Conservation (phyloP, 148 eudicot genomes). For the Drosera capensis region DNA sequence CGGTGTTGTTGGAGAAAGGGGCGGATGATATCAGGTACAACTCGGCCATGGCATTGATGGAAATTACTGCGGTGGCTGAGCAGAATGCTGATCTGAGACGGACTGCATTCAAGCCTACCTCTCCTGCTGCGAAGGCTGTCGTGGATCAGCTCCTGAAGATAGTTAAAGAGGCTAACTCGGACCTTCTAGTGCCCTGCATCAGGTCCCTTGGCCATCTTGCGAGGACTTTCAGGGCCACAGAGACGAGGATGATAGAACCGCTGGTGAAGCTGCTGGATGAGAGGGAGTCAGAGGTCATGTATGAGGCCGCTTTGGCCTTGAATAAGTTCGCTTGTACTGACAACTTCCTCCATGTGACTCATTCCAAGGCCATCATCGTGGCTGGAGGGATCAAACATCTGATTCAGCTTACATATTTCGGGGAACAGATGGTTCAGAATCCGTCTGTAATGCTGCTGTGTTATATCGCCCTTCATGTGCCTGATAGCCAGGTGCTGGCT, state of each 20-base stretch:
- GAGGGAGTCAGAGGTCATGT: constrained; percentile 34
- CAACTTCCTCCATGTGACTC: constrained; percentile 40
- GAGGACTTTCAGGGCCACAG: constrained; percentile 62
- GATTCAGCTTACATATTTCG: constrained; percentile 54
- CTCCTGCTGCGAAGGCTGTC: constrained; percentile 65
- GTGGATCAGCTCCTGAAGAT: constrained; percentile 62
- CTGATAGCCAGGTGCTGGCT: constrained; percentile 45
- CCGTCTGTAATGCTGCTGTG: constrained; percentile 39
- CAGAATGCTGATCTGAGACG: constrained; percentile 43
- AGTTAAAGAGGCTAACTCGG: constrained; percentile 27
- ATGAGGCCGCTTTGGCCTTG: constrained; percentile 34
- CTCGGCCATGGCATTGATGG: constrained; percentile 75
- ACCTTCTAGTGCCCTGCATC: constrained; percentile 46
- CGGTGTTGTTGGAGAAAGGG: constrained; percentile 61
- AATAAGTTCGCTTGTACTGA: constrained; percentile 47
- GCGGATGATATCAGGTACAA: constrained; percentile 43
- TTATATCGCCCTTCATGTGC: constrained; percentile 46
- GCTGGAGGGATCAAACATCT: constrained; percentile 45
- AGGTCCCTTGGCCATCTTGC: constrained; percentile 59
- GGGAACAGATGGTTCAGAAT: constrained; percentile 42
- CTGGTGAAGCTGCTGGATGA: constrained; percentile 52
- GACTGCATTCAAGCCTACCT: constrained; percentile 63
- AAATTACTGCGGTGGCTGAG: constrained; percentile 65
- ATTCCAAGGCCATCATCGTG: constrained; percentile 46
- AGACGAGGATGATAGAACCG: constrained; percentile 43